Conservation (phyloP, 345 rosid genomes). For the Sonneratia caseolaris region DNA sequence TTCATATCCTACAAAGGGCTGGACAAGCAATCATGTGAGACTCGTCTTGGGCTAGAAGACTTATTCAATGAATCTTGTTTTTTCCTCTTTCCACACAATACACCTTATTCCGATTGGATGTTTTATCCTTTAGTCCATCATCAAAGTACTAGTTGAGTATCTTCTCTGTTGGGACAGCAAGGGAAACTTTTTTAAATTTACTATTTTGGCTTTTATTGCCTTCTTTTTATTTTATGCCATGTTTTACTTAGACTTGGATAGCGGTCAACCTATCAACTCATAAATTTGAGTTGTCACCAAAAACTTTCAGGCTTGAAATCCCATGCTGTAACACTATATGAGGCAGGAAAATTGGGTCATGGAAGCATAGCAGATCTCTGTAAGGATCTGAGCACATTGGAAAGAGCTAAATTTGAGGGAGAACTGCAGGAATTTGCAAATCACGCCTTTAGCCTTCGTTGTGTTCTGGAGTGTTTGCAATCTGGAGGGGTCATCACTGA, state of each 20-base stretch:
- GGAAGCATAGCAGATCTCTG: slow-evolving; percentile 93
- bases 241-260: not conserved
- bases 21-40: not conserved
- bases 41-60: not conserved
- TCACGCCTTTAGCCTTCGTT: slow-evolving; percentile 96
- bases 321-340: slow-evolving; percentile 96
- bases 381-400: slow-evolving; percentile 85
- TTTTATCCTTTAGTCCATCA: not conserved
- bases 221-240: not conserved
- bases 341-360: slow-evolving; percentile 93
- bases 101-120: not conserved
- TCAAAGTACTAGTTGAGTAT: not conserved
- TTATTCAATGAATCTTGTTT: not conserved
- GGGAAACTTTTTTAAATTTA: not conserved
- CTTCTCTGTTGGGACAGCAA: not conserved
- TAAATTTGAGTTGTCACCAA: not conserved
- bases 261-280: not conserved
- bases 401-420: slow-evolving; percentile 95
- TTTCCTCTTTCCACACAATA: not conserved
- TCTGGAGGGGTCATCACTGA: slow-evolving; percentile 77
- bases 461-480: slow-evolving; percentile 84
- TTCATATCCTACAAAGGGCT: not conserved
- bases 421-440: slow-evolving; percentile 98
- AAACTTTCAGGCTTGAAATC: slow-evolving; percentile 66
- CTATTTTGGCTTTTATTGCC: not conserved